These are phyloP conservation scores for Hypoxylon sp. DNA, from an alignment of 2,329 filamentous ascomycete genomes.

Conservation along the genomic window DNA sequence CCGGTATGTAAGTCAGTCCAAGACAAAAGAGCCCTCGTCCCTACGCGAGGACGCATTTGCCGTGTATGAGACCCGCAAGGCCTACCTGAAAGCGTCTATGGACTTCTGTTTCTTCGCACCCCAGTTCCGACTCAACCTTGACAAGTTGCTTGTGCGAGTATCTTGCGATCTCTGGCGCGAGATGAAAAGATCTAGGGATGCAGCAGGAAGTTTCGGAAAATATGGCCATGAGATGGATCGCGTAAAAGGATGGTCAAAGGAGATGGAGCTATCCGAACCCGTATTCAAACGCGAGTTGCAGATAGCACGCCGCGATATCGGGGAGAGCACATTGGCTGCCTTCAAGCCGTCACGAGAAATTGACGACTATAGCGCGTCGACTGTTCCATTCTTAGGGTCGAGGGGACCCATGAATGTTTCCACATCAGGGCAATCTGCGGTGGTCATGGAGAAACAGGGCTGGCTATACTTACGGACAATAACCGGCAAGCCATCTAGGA, in stretches of 20 bases:
- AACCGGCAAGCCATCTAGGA: constrained; percentile 88
- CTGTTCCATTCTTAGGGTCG: constrained; percentile 86
- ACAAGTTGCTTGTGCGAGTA: constrained; percentile 86
- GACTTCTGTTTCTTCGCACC: constrained; percentile 92
- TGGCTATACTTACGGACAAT: constrained; percentile 90
- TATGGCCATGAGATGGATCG: constrained; percentile 88
- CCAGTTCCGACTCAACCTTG: constrained; percentile 84
- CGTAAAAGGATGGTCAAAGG: constrained; percentile 90
- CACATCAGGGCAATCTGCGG: constrained; percentile 63
- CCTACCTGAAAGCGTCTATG: constrained; percentile 91
- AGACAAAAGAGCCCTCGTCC: constrained; percentile 92
- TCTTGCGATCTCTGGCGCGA: constrained; percentile 92
- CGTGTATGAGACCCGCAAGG: constrained; percentile 90
- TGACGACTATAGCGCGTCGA: constrained; percentile 91
- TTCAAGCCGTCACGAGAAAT: constrained; percentile 89
- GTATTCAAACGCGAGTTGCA: constrained; percentile 86
- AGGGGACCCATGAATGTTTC: constrained; percentile 76
- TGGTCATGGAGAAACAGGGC: constrained; percentile 84
- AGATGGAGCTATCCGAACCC: constrained; percentile 91
- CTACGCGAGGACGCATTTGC: constrained; percentile 96
- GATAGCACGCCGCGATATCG: constrained; percentile 82
- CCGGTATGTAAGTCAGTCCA: constrained; percentile 86
- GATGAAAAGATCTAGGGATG: constrained; percentile 79
- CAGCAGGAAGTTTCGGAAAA: constrained; percentile 72
- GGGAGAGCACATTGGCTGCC: constrained; percentile 77